A percentile compares a stretch with the other conserved stretches of the same genome.
Evolutionary conservation across 768 basidiomycete species (phyloP).

Genomic region (Pleurotus eryngii): DNA sequence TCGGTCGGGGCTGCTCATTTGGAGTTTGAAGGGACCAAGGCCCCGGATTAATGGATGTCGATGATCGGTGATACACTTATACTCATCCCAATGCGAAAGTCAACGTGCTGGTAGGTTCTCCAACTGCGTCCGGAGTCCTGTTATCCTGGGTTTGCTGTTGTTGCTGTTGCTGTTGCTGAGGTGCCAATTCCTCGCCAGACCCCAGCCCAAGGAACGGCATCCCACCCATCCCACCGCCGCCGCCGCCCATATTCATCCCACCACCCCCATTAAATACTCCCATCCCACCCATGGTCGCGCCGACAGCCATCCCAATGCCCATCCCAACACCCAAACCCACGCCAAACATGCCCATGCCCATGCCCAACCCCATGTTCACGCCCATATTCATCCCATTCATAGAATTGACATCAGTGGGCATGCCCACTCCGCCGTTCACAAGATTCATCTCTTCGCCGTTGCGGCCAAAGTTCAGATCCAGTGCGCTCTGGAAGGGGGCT

Average conservation of each 20-base stretch:
- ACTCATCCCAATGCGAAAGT: constrained; percentile 4
- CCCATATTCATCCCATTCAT: neutral
- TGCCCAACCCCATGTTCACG: constrained; percentile 1
- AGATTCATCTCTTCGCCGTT: neutral
- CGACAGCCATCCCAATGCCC: constrained; percentile 6
- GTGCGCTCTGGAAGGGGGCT: neutral
- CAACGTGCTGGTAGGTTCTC: neutral
- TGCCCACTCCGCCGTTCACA: neutral
- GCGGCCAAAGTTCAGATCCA: neutral
- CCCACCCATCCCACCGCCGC: neutral
- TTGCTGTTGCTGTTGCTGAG: neutral
- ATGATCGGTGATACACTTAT: no score
- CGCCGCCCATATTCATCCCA: neutral
- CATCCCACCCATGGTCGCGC: neutral
- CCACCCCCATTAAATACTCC: neutral
- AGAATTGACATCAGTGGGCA: neutral
- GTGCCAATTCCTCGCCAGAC: neutral
- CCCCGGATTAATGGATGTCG: no score
- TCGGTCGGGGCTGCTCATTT: no score
- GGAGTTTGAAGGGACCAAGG: no score
- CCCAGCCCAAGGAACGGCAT: neutral
- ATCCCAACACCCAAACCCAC: constrained; percentile 4
- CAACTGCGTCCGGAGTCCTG: neutral
- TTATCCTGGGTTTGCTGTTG: neutral
- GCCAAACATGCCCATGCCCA: constrained; percentile 5